phyloP scores from a whole-genome alignment of 352 stramenopile genomes.

The Phytophthora meadii region DNA sequence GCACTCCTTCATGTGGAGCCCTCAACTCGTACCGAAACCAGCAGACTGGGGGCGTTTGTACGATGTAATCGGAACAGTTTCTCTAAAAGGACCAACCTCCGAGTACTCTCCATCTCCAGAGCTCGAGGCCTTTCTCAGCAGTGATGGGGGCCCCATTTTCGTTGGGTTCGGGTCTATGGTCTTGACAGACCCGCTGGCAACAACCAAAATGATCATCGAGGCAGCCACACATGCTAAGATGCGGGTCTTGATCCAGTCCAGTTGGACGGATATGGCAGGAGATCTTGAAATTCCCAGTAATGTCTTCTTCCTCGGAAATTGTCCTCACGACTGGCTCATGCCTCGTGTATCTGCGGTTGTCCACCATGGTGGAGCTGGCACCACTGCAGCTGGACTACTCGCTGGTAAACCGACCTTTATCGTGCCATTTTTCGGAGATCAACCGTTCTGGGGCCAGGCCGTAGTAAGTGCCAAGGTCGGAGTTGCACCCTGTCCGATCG shows the following conservation, averaged over 20 bases:
- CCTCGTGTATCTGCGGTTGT: conserved; percentile 87
- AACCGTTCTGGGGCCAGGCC: conserved; percentile 94
- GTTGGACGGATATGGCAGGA: conserved; percentile 79
- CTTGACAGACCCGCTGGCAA: conserved; percentile 73
- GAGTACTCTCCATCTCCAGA: conserved; percentile 33
- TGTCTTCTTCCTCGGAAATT: conserved; percentile 73
- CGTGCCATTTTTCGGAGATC: conserved; percentile 95
- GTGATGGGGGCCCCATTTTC: conserved; percentile 83
- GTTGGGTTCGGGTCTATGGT: conserved; percentile 95
- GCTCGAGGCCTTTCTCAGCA: conserved; percentile 40
- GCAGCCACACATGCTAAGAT: conserved; percentile 57
- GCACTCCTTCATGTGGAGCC: conserved; percentile 76
- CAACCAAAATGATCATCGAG: conserved; percentile 86
- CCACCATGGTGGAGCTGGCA: conserved; percentile 82
- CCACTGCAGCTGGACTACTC: conserved; percentile 89
- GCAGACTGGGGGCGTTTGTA: conserved; percentile 64
- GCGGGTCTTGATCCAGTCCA: conserved; percentile 90
- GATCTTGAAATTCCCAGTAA: conserved; percentile 51
- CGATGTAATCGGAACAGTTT: conserved; percentile 57
- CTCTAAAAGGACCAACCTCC: conserved; percentile 37
- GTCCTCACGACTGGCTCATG: conserved; percentile 92
- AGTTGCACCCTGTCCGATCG: conserved; percentile 81
- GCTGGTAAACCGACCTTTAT: conserved; percentile 93
- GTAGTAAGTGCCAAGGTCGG: conserved; percentile 81
- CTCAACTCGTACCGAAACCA: conserved; percentile 58